phyloP scores from a whole-genome alignment of 176 grass and related monocot species.

The Echinochloa phyllopogon region DNA sequence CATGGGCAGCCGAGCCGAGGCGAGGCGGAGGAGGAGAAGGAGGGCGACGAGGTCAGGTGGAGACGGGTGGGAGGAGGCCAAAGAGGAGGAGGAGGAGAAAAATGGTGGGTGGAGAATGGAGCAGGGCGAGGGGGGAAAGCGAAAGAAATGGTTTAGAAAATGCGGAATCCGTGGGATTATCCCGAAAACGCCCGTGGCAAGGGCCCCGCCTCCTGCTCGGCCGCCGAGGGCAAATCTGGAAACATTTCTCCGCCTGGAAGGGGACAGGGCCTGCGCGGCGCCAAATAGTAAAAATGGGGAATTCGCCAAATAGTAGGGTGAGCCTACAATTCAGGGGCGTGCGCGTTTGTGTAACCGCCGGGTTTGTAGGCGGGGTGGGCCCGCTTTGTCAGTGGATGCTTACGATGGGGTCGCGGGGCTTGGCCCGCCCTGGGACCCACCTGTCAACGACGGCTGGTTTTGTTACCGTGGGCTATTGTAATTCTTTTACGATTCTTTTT shows the following conservation, averaged over 20 bases:
- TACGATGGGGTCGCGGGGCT: not conserved
- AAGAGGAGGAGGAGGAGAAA: not conserved
- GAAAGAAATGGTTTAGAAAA: constrained; percentile 36
- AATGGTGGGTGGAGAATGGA: constrained; percentile 22
- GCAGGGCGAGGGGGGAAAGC: constrained; percentile 3
- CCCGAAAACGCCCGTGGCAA: not conserved
- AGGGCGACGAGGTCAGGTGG: not conserved
- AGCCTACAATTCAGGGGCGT: not conserved
- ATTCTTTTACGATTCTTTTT: no score
- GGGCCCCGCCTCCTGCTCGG: not conserved
- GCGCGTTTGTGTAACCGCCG: constrained; percentile 39
- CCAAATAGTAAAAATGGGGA: not conserved
- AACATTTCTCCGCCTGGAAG: not conserved
- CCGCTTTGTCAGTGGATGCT: not conserved
- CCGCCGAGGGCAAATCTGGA: not conserved
- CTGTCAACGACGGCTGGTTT: not conserved
- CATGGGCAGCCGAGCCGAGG: constrained; percentile 45
- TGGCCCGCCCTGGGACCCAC: no score
- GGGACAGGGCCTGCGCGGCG: not conserved
- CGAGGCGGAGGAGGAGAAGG: no score
- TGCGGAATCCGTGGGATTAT: constrained; percentile 9
- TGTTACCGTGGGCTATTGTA: not conserved
- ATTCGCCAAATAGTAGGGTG: not conserved
- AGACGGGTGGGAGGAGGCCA: not conserved
- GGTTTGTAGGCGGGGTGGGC: not conserved